Evolutionary conservation across 2,329 filamentous ascomycete species (phyloP).

Genomic region (Emericellopsis atlantica): DNA sequence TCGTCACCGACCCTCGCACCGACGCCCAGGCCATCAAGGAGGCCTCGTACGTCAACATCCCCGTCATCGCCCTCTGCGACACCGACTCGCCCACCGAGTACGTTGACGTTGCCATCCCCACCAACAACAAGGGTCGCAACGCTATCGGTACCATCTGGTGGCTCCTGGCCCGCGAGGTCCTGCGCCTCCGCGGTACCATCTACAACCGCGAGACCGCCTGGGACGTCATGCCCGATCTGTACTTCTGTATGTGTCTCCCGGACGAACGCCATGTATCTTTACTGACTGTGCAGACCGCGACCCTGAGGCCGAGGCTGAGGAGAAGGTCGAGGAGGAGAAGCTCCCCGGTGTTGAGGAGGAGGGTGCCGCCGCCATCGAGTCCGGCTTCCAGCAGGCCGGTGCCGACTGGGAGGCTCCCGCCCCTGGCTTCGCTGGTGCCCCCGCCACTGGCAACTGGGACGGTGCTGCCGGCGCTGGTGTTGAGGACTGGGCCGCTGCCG

Average conservation of each 20-base stretch:
- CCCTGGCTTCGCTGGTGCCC: constrained; percentile 53
- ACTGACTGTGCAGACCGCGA: constrained; percentile 58
- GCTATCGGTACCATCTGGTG: constrained; percentile 98
- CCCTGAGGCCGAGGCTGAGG: constrained; percentile 98
- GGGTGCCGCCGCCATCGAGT: constrained; percentile 64
- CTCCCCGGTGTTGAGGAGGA: constrained; percentile 74
- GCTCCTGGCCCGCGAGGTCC: constrained; percentile 99
- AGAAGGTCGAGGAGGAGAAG: constrained; percentile 94
- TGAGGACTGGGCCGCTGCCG: constrained; percentile 53
- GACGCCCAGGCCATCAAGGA: constrained; percentile 99
- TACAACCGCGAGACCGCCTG: constrained; percentile 92
- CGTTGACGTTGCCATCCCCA: constrained; percentile 98
- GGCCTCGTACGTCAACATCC: constrained; percentile 99
- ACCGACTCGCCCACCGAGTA: constrained; percentile 99
- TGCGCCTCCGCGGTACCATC: constrained; percentile 95
- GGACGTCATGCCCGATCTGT: constrained; percentile 99
- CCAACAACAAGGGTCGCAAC: constrained; percentile 99
- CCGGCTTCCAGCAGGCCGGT: constrained; percentile 52
- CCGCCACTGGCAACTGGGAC: constrained; percentile 40
- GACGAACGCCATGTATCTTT: constrained; percentile 7
- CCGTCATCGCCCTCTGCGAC: constrained; percentile 97
- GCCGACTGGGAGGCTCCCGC: constrained; percentile 82
- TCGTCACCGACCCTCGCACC: constrained; percentile 98
- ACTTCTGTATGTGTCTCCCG: constrained; percentile 64
- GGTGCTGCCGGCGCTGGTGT: constrained; percentile 29